These are phyloP conservation scores for Xylaria castorea DNA, from an alignment of 495 filamentous ascomycete species.

Conservation along the genomic window DNA sequence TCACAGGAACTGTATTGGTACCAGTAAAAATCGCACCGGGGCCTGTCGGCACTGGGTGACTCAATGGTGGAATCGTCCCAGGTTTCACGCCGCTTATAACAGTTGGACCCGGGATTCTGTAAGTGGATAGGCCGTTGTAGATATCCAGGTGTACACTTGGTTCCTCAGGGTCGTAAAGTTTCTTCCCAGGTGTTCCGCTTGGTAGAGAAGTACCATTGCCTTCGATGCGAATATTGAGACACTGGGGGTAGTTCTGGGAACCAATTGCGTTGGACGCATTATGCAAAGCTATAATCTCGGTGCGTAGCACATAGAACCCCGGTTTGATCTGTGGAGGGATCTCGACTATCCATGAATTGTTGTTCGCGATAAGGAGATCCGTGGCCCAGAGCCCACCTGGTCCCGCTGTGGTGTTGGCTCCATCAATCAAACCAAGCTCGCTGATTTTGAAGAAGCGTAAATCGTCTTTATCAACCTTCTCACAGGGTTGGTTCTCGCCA, in stretches of 20 bases:
- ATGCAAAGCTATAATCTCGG: slow-evolving; percentile 79
- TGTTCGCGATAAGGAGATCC: slow-evolving; percentile 69
- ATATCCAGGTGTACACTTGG: slow-evolving; percentile 48
- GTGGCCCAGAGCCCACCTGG: slow-evolving; percentile 57
- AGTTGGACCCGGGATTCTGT: slow-evolving; percentile 59
- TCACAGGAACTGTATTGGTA: background rate
- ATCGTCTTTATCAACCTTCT: slow-evolving; percentile 65
- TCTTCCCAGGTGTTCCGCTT: slow-evolving; percentile 35
- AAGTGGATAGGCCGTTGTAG: slow-evolving; percentile 51
- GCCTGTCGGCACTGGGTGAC: slow-evolving; percentile 33
- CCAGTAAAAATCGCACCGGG: slow-evolving; percentile 23
- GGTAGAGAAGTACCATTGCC: slow-evolving; percentile 44
- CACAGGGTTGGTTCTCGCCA: slow-evolving; percentile 61
- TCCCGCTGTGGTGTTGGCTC: slow-evolving; percentile 32
- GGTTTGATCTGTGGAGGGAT: slow-evolving; percentile 65
- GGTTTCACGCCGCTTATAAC: slow-evolving; percentile 49
- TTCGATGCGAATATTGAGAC: slow-evolving; percentile 66
- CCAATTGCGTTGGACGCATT: slow-evolving; percentile 61
- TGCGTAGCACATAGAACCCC: slow-evolving; percentile 75
- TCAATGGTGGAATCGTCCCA: slow-evolving; percentile 22
- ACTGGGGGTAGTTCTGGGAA: slow-evolving; percentile 77
- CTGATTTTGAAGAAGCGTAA: slow-evolving; percentile 79
- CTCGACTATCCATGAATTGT: slow-evolving; percentile 70
- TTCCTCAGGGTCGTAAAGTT: slow-evolving; percentile 44
- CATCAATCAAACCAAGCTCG: slow-evolving; percentile 59